Evolutionary conservation across 2,329 filamentous ascomycete species (phyloP), one percentile per base, ranked within the genome.

Genomic region (Xylaria polymorpha): DNA sequence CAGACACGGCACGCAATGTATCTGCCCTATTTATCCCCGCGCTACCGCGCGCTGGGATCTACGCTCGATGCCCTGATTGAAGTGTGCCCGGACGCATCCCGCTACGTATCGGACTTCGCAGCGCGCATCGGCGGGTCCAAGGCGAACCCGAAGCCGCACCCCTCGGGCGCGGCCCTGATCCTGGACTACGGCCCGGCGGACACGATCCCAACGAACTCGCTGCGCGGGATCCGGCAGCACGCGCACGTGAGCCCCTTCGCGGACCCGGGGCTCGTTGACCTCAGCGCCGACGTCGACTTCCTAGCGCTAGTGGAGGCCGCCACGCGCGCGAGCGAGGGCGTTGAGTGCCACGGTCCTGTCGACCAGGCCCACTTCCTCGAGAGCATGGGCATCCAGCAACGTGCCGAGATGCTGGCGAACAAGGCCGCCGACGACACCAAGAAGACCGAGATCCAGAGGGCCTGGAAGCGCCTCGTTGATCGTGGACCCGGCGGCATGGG

Each of bases 201-300:
- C 74, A 92, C 84, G 0, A 90, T 99, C 58, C 96, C 96, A 2
- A 85, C 92, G 69, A 97, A 97, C 84, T 97, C 94, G 0, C 86
- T 99, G 25, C 92, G 96, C 39, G 96, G 96, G 25, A 98, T 99
- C 79, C 88, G 90, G 43, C 84, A 86, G 15, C 96, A 99, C 82
- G 83, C 85, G 29, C 85, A 87, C 29, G 92, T 97, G 55, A 94
- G 90, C 25, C 94, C 96, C 4, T 94, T 99, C 75, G 85, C 87
- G 0, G 85, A 88, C 6, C 92, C 96, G 0, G 96, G 96, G 0
- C 87, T 91, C 32, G 94, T 97, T 2, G 96, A 99, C 78, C 85
- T 99, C 25, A 94, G 91, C 73, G 95, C 93, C 0, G 95, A 99
- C 77, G 96, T 99, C 0, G 96, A 99, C 80, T 99, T 99, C 78